Conservation (phyloP, 192 early-diverging fungal genomes). For the Gaertneriomyces semiglobifer region DNA sequence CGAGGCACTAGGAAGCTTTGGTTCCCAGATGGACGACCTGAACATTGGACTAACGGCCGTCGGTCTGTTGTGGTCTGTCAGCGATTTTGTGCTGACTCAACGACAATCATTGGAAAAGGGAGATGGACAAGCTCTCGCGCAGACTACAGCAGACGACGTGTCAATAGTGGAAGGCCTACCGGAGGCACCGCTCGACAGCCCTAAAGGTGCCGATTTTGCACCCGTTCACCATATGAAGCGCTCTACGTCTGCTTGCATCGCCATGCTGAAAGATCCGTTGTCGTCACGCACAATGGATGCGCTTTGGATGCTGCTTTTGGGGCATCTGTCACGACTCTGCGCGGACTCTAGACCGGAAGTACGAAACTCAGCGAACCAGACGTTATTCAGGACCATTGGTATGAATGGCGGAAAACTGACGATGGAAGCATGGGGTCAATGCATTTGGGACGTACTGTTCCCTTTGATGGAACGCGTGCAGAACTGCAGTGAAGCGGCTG, state of each 20-base stretch:
- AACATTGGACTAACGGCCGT: slow-evolving; percentile 93
- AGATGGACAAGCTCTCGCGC: background rate
- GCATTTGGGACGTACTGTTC: slow-evolving; percentile 81
- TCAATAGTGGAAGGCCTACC: background rate
- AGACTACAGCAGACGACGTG: background rate
- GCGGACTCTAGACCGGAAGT: slow-evolving; percentile 87
- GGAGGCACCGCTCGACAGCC: background rate
- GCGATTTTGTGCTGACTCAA: slow-evolving; percentile 80
- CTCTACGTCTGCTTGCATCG: slow-evolving; percentile 24
- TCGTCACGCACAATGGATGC: slow-evolving; percentile 51
- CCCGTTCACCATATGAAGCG: slow-evolving; percentile 12
- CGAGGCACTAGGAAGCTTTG: slow-evolving; percentile 75
- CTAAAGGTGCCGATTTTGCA: background rate
- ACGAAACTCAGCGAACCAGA: slow-evolving; percentile 90
- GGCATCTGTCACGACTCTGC: slow-evolving; percentile 75
- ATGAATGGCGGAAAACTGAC: slow-evolving; percentile 79
- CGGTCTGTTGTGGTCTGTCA: slow-evolving; percentile 87
- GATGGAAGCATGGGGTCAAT: slow-evolving; percentile 73
- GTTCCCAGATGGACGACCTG: slow-evolving; percentile 78
- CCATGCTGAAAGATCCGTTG: slow-evolving; percentile 19
- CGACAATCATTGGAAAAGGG: slow-evolving; percentile 53
- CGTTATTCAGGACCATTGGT: slow-evolving; percentile 86
- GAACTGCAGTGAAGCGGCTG: slow-evolving; percentile 39
- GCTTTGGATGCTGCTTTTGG: slow-evolving; percentile 88
- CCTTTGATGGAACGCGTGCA: slow-evolving; percentile 75